These are phyloP conservation scores for Hansenula lynferdii DNA, from an alignment of 1,139 yeast genomes.

Conservation along the genomic window DNA sequence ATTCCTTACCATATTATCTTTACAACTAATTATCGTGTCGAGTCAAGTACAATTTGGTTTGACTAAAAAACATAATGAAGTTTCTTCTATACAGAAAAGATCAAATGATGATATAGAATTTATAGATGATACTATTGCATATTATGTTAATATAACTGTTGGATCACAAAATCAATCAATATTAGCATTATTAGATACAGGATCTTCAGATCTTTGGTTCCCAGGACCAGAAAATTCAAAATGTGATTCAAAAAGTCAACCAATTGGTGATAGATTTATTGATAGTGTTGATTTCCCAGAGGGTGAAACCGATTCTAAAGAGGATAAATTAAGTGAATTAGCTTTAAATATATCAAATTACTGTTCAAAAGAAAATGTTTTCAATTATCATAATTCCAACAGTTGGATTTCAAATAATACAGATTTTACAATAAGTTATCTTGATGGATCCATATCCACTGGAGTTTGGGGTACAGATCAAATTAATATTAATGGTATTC, in stretches of 20 bases:
- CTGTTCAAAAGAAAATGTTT: slow-evolving; percentile 23
- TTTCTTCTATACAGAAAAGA: not conserved
- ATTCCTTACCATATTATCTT: not conserved
- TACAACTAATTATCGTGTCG: not conserved
- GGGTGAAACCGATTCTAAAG: not conserved
- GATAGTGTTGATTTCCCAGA: not conserved
- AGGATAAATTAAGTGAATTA: not conserved
- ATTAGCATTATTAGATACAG: slow-evolving; percentile 57
- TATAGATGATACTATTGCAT: slow-evolving; percentile 1
- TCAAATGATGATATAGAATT: not conserved
- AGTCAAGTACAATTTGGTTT: not conserved
- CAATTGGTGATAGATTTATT: not conserved
- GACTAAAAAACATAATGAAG: not conserved
- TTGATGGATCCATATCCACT: slow-evolving; percentile 50
- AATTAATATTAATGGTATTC: slow-evolving; percentile 32
- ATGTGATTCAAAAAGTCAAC: slow-evolving; percentile 8
- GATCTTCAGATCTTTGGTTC: slow-evolving; percentile 70
- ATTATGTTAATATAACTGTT: slow-evolving; percentile 18
- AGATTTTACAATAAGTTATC: slow-evolving; percentile 46
- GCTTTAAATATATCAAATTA: not conserved
- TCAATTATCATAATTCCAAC: slow-evolving; percentile 39
- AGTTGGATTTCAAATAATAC: slow-evolving; percentile 44
- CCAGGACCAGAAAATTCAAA: slow-evolving; percentile 10
- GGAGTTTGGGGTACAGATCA: slow-evolving; percentile 60
- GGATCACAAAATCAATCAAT: slow-evolving; percentile 52